These are phyloP conservation scores for Beauveria varroae DNA, from an alignment of 2,329 filamentous ascomycete species.

Conservation along the genomic window DNA sequence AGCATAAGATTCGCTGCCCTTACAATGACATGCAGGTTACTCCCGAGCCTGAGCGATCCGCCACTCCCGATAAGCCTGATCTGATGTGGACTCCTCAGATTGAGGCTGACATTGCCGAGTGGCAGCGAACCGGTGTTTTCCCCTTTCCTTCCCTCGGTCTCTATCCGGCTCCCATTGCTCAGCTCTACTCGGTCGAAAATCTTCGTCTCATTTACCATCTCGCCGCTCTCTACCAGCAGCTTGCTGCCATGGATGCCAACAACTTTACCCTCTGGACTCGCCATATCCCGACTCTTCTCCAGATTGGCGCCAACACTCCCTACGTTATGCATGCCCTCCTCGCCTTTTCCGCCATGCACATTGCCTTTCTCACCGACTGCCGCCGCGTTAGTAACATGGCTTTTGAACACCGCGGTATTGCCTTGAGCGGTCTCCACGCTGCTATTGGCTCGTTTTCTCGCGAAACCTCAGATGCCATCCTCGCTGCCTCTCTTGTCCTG, in stretches of 20 bases:
- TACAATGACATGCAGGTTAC: conserved; percentile 82
- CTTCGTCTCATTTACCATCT: conserved; percentile 87
- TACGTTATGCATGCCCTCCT: conserved; percentile 94
- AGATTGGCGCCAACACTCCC: conserved; percentile 69
- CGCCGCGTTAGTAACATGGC: conserved; percentile 79
- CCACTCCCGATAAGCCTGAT: conserved; percentile 55
- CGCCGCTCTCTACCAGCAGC: conserved; percentile 74
- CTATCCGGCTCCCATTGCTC: conserved; percentile 66
- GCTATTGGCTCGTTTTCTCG: conserved; percentile 79
- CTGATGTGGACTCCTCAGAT: conserved; percentile 84
- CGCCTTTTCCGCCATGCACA: conserved; percentile 88
- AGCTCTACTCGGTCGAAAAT: conserved; percentile 67
- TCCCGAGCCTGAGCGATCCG: conserved; percentile 51
- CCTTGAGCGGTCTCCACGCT: conserved; percentile 80
- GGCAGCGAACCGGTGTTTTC: conserved; percentile 77
- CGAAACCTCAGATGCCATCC: conserved; percentile 80
- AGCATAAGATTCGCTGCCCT: conserved; percentile 96
- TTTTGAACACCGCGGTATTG: conserved; percentile 79
- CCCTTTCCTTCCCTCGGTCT: conserved; percentile 77
- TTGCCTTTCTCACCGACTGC: conserved; percentile 83
- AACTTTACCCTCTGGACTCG: conserved; percentile 88
- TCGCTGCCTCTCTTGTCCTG: conserved; percentile 84
- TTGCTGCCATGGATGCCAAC: conserved; percentile 68
- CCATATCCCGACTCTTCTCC: conserved; percentile 72
- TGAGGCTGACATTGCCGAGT: conserved; percentile 71